Evolutionary conservation across 2,329 filamentous ascomycete genomes (phyloP), one percentile per base, ranked within the genome.

Genomic region (Penicillium oxalicum): DNA sequence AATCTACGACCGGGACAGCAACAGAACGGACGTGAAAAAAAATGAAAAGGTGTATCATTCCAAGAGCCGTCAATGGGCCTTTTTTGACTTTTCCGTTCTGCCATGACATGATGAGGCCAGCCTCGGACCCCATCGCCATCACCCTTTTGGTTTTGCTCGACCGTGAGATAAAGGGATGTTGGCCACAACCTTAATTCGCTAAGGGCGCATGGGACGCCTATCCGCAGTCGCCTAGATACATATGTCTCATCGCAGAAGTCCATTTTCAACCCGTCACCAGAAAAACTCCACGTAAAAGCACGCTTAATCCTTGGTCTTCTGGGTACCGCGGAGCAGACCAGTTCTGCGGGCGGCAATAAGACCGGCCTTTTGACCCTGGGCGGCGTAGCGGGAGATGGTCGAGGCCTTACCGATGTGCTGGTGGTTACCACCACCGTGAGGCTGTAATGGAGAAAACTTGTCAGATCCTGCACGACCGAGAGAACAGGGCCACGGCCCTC

Each of bases 341-440:
- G 93, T 98, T 84, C 94, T 88, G 78, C 93, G 84, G 78, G 93
- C 93, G 77, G 93, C 93, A 80, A 98, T 98, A 74, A 98, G 91
- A 96, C 93, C 93, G 70, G 93, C 93, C 85, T 98, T 98, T 82
- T 98, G 93, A 87, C 93, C 93, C 78, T 90, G 86, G 75, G 86
- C 87, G 70, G 93, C 93, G 81, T 95, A 95, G 77, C 93, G 86
- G 68, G 89, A 95, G 79, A 98, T 98, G 75, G 93, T 98, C 64
- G 93, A 98, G 70, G 93, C 93, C 82, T 98, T 97, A 87, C 93
- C 91, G 73, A 96, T 96, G 79, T 98, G 93, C 83, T 98, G 93
- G 79, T 98, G 93, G 86, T 98, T 97, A 95, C 93, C 91, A 88
- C 86, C 87, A 88, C 88, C 88, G 86, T 93, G 88, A 77, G 88